Conservation (phyloP, 768 basidiomycete species). For the Psilocybe sp. region DNA sequence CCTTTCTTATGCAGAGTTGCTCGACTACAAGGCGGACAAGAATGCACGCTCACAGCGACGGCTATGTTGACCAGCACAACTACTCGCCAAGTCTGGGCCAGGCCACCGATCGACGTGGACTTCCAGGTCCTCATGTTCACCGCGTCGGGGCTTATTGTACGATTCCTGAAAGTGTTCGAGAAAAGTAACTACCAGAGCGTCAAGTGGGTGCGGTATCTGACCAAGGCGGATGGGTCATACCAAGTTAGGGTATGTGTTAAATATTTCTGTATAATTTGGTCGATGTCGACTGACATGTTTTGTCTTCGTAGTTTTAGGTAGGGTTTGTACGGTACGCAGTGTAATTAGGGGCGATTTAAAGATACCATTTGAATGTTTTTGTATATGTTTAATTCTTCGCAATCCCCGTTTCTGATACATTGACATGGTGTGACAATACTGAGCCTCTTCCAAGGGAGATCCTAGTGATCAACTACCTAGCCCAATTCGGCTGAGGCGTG, state of each 20-base stretch:
- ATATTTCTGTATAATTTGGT: background rate
- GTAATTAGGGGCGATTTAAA: too few relatives aligned
- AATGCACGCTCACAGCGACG: conserved; percentile 79
- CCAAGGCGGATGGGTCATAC: conserved; percentile 90
- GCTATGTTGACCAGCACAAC: conserved; percentile 88
- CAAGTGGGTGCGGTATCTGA: conserved; percentile 94
- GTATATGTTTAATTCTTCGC: too few relatives aligned
- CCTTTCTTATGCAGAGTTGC: conserved; percentile 59
- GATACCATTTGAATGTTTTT: too few relatives aligned
- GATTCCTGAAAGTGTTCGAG: conserved; percentile 98
- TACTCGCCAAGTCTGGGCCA: conserved; percentile 91
- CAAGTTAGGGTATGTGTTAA: conserved; percentile 79
- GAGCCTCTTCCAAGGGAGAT: too few relatives aligned
- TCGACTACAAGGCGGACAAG: conserved; percentile 88
- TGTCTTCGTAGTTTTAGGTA: background rate
- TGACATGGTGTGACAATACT: too few relatives aligned
- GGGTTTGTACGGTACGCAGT: too few relatives aligned
- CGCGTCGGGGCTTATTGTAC: conserved; percentile 90
- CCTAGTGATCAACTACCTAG: too few relatives aligned
- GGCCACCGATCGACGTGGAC: conserved; percentile 97
- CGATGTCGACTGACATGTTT: background rate
- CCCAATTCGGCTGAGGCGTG: too few relatives aligned
- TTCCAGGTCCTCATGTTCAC: conserved; percentile 99
- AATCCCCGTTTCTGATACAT: too few relatives aligned
- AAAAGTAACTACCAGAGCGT: conserved; percentile 92